Base-by-base conservation (phyloP, 129 eudicot species). In the Mikania micrantha region DNA sequence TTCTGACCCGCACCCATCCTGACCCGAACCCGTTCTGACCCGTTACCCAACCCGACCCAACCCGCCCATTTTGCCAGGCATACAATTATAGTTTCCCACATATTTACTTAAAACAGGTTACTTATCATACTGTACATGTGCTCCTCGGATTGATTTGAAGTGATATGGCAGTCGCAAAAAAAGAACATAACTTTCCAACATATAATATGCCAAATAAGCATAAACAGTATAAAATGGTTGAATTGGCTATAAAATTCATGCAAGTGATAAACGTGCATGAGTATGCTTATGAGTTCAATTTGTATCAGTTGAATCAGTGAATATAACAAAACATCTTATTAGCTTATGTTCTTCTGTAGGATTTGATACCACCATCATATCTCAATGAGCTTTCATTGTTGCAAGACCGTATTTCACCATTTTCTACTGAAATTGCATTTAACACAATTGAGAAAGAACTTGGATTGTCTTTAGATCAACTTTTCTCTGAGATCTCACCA, bases 341-440 rank as follows among this genome's bases (percentile, higher is more conserved):
- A 73, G 40, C 60, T n/a, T 73, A 65, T 16, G 15, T 41, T 36
- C 69, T 12, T 70, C 67, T 79, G 48, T 67, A 94, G 99, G 99
- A 94, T 79, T 74, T 94, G 72, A 74, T 94, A 66, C 99, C 99
- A 22, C 99, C 99, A 41, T 76, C 86, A 9, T 94, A 89, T 62
- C 82, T 89, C 65, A 91, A 87, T 17, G 95, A 94, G 80, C 90
- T 94, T 32, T 85, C 99, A 24, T 73, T 84, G 60, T 73, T 94
- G 70, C 99, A 94, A 87, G 99, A 94, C 69, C 95, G 83, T 34
- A 94, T 94, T 77, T 72, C 92, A 52, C 97, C 99, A 28, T 94
- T 94, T 81, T 87, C 97, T 16, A 86, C 83, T 35, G 84, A 83
- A 77, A 82, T 81, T 63, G 99, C 99, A 65, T 89, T 94, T 78